These are phyloP conservation scores for Antarctomyces pellizariae DNA, from an alignment of 495 filamentous ascomycete genomes.

Conservation along the genomic window DNA sequence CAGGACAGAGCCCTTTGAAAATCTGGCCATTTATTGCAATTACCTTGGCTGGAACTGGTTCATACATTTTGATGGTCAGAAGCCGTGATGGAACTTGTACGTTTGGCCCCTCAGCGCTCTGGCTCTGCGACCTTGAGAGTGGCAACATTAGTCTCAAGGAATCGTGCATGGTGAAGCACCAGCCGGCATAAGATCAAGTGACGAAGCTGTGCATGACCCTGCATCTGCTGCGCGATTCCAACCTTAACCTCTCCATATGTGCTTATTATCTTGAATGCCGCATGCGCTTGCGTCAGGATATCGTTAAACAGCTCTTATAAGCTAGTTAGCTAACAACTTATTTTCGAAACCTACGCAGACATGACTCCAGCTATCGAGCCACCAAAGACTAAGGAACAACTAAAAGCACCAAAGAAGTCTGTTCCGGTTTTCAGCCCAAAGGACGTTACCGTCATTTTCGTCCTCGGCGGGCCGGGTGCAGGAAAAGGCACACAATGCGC, in stretches of 20 bases:
- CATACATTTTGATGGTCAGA: conserved; percentile 39
- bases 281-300: no score
- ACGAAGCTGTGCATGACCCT: no score
- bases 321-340: not conserved
- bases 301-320: no score
- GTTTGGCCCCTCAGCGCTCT: not conserved
- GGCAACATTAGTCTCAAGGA: no score
- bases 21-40: conserved; percentile 41
- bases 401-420: conserved; percentile 25
- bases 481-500: conserved; percentile 77
- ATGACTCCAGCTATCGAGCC: conserved; percentile 16
- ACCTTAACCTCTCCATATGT: no score
- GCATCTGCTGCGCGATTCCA: no score
- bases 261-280: no score
- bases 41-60: conserved; percentile 29
- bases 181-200: no score
- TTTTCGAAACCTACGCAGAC: conserved; percentile 1
- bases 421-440: conserved; percentile 57
- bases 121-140: no score
- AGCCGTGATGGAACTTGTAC: conserved; percentile 18
- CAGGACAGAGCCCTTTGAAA: conserved; percentile 24
- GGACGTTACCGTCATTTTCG: conserved; percentile 71
- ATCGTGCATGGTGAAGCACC: no score
- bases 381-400: conserved; percentile 16
- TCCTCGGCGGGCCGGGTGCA: conserved; percentile 56